These are phyloP conservation scores for Eutypella sp. DNA, from an alignment of 2,329 filamentous ascomycete genomes.

Conservation along the genomic window DNA sequence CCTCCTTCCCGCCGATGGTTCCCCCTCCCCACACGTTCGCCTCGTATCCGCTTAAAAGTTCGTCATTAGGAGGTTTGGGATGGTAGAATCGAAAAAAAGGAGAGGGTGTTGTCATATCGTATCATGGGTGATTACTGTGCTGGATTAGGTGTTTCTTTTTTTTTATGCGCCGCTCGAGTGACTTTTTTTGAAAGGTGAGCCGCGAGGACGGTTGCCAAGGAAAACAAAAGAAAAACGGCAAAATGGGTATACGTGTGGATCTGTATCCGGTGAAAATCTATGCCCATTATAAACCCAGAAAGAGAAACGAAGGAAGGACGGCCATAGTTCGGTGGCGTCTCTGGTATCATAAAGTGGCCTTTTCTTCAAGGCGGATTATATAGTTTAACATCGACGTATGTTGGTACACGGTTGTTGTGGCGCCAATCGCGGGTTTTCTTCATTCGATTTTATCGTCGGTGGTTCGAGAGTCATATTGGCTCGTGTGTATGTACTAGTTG, in stretches of 20 bases:
- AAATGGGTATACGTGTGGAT: background rate
- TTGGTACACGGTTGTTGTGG: too few species aligned
- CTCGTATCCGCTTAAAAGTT: background rate
- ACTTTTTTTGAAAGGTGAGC: background rate
- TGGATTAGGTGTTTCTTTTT: background rate
- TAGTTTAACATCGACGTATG: too few species aligned
- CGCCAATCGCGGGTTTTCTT: too few species aligned
- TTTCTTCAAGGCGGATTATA: background rate
- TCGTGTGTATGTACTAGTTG: too few species aligned
- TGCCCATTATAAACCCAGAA: background rate
- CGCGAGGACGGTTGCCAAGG: background rate
- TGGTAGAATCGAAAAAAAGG: background rate
- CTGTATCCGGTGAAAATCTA: conserved; percentile 1
- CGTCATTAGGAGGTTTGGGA: background rate
- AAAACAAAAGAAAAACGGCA: background rate
- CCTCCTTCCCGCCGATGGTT: background rate
- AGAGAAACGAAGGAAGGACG: background rate
- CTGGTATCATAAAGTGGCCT: background rate
- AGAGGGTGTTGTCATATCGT: background rate
- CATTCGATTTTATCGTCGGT: too few species aligned
- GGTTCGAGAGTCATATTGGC: too few species aligned
- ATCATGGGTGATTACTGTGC: background rate
- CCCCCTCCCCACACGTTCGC: background rate
- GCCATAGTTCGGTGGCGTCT: background rate
- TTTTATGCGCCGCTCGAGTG: background rate